phyloP scores from a whole-genome alignment of 2,329 filamentous ascomycete genomes.

The Microsporum canis region DNA sequence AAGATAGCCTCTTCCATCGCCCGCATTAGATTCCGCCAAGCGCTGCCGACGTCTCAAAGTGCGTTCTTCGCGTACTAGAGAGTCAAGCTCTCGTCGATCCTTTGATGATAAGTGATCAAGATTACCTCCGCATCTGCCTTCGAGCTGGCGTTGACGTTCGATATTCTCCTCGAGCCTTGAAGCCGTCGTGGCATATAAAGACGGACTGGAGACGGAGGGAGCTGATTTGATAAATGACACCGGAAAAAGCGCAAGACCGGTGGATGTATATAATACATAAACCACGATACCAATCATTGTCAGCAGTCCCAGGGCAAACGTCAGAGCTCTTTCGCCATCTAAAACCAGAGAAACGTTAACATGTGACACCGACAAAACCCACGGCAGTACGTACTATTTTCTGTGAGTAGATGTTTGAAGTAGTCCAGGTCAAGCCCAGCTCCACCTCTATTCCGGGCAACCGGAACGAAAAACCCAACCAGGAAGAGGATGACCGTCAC shows the following conservation, averaged over 20 bases:
- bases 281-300: conserved; percentile 76
- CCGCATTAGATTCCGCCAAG: conserved; percentile 65
- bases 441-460: conserved; percentile 54
- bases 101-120: conserved; percentile 66
- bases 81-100: conserved; percentile 78
- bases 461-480: conserved; percentile 86
- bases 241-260: conserved; percentile 78
- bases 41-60: conserved; percentile 83
- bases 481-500: conserved; percentile 68
- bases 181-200: conserved; percentile 63
- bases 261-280: conserved; percentile 79
- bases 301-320: conserved; percentile 79
- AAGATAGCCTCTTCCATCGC: conserved; percentile 63
- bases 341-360: conserved; percentile 6
- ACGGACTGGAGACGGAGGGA: conserved; percentile 71
- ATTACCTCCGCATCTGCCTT: conserved; percentile 69
- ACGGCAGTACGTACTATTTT: conserved; percentile 52
- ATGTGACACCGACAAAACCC: neutral
- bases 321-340: conserved; percentile 83
- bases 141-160: conserved; percentile 83
- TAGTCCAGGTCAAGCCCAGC: conserved; percentile 75
- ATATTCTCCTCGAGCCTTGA: conserved; percentile 76
- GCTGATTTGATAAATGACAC: conserved; percentile 86
- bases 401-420: conserved; percentile 71
- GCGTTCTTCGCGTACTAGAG: conserved; percentile 77